Base-by-base conservation (phyloP, 768 basidiomycete species). In the Naganishia vishniacii region DNA sequence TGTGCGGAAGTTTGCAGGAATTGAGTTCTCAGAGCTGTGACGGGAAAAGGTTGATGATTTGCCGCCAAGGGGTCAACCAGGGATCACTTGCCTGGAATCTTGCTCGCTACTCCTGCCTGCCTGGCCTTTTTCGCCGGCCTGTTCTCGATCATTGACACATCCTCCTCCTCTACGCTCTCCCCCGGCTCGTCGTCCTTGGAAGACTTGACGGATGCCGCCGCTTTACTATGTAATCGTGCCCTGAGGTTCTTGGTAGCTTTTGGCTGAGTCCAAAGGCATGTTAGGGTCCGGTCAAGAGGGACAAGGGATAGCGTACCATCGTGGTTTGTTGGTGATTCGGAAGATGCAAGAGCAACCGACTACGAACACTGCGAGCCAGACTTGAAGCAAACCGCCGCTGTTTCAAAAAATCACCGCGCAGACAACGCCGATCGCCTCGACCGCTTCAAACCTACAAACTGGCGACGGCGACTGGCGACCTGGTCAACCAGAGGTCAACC, bases 141-240 rank as follows among this genome's bases (percentile, higher is more conserved):
- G 16, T 32, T 59, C 16, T 65, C 45, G n/a, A 29, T 42, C 67
- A 72, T 61, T 11, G 70, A 56, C 49, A 71, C 65, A 58, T 69
- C 68, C 29, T 72, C 71, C 34, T 70, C 70, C 23, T 76, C 53
- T 40, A 66, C 49, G 34, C 72, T 73, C 34, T 70, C 60, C 26
- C 77, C 67, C 60, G 78, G 78, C 47, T 72, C 66, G 58, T 79
- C 80, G 48, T 76, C 67, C 76, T 80, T 41, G 69, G 15, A 23
- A 12, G 28, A 15, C 63, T 75, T 72, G 70, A 59, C 72, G 70
- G 71, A 70, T 40, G 69, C 71, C 59, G 72, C 78, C 41, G 76
- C 73, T 61, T 66, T 66, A 37, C 44, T 56, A 40, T 66, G 65
- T 7, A 66, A 23, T 31, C 60, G 37, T 16, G 65, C 49, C 47